Evolutionary conservation across 2,329 filamentous ascomycete species (phyloP).

Genomic region (Penicillium hordei): DNA sequence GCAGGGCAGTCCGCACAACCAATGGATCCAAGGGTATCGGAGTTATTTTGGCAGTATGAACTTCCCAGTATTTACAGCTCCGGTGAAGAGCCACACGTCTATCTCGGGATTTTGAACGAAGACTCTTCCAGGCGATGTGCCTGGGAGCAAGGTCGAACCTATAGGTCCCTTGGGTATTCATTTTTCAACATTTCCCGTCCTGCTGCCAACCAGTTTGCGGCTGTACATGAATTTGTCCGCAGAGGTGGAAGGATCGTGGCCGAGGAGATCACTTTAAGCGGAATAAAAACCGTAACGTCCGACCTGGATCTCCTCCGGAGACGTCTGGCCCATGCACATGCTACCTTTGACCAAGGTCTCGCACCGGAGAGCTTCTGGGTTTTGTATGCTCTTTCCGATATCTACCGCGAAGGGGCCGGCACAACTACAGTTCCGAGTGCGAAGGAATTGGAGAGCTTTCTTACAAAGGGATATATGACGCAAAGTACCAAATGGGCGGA

Average conservation of each 20-base stretch:
- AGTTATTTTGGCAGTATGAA: slow-evolving; percentile 50
- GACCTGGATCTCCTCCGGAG: slow-evolving; percentile 22
- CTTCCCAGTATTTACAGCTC: slow-evolving; percentile 19
- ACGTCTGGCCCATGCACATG: slow-evolving; percentile 25
- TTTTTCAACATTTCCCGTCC: slow-evolving; percentile 45
- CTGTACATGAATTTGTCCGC: slow-evolving; percentile 38
- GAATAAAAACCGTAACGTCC: slow-evolving; percentile 18
- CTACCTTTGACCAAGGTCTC: slow-evolving; percentile 10
- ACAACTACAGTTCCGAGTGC: slow-evolving; percentile 17
- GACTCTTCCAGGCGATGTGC: slow-evolving; percentile 56
- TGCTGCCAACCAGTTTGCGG: slow-evolving; percentile 18
- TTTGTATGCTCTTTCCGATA: slow-evolving; percentile 36
- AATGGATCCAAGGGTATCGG: slow-evolving; percentile 53
- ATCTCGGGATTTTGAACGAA: slow-evolving; percentile 64
- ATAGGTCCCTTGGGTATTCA: slow-evolving; percentile 58
- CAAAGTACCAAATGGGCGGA: slow-evolving; percentile 55
- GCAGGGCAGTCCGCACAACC: slow-evolving; percentile 12
- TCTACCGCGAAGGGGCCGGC: slow-evolving; percentile 23
- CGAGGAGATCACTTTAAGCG: slow-evolving; percentile 28
- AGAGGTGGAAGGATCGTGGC: slow-evolving; percentile 37
- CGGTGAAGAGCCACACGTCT: slow-evolving; percentile 50
- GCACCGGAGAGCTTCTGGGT: slow-evolving; percentile 32
- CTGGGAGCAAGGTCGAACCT: slow-evolving; percentile 55
- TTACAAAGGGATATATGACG: slow-evolving; percentile 30
- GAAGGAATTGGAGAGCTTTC: slow-evolving; percentile 28